A percentile compares a stretch with the other conserved stretches of the same genome.
Conservation (phyloP, 768 basidiomycete genomes). For the Nidularia sp. region DNA sequence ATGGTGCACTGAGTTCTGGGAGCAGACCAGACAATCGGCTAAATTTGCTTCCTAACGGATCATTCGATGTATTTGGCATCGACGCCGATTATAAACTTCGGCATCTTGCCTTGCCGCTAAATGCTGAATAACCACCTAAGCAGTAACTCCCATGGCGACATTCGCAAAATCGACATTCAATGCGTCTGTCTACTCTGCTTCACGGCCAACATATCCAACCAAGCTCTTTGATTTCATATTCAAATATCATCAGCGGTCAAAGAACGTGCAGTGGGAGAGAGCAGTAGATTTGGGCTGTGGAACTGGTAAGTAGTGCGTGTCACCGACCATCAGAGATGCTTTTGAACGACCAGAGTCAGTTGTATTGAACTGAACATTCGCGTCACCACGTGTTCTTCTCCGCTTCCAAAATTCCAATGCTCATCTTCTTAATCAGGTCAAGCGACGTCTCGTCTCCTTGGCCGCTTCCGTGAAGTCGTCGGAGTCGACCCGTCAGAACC, state of each 20-base stretch:
- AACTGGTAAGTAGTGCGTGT: conserved; percentile 48
- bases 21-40: too few species aligned
- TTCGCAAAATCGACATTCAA: conserved; percentile 73
- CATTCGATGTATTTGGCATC: too few species aligned
- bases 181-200: conserved; percentile 59
- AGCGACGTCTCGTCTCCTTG: conserved; percentile 52
- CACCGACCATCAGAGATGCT: not conserved
- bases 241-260: conserved; percentile 41
- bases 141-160: conserved; percentile 52
- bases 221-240: conserved; percentile 62
- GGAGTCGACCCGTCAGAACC: conserved; percentile 72
- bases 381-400: too few species aligned
- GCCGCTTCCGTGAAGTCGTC: conserved; percentile 51
- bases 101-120: too few species aligned
- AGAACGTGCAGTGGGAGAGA: conserved; percentile 37
- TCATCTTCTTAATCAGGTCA: conserved; percentile 43
- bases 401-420: too few species aligned
- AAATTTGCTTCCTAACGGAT: too few species aligned
- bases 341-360: not conserved
- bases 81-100: too few species aligned
- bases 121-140: too few species aligned
- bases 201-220: conserved; percentile 70
- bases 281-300: conserved; percentile 83
- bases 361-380: not conserved
- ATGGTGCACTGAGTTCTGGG: too few species aligned